Percentiles rank a stretch among this genome's conserved stretches.
Evolutionary conservation across 2,329 filamentous ascomycete species (phyloP).

Genomic region (Microdochium bolleyi): DNA sequence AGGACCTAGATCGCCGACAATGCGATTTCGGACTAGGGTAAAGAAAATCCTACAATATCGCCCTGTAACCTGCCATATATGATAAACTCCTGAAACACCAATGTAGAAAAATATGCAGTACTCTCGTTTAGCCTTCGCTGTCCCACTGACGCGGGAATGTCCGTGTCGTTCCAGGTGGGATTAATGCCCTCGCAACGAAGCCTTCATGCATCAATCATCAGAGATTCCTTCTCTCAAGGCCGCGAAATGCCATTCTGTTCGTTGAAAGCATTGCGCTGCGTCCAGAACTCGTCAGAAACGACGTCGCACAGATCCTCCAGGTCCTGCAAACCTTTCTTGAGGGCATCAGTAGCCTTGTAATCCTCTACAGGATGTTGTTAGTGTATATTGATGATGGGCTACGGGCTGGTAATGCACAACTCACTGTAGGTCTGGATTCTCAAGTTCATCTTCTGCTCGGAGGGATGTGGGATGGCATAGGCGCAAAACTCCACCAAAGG

Average conservation of each 20-base stretch:
- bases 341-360: conserved; percentile 72
- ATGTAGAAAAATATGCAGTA: neutral
- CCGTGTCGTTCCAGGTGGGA: too few relatives aligned
- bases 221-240: neutral
- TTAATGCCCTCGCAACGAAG: neutral
- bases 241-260: conserved; percentile 6
- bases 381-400: neutral
- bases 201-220: neutral
- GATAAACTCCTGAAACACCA: neutral
- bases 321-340: conserved; percentile 85
- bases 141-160: too few relatives aligned
- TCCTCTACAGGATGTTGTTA: conserved; percentile 46
- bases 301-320: conserved; percentile 89
- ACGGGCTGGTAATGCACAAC: conserved; percentile 16
- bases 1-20: neutral
- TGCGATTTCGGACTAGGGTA: neutral
- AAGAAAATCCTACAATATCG: neutral
- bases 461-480: conserved; percentile 95
- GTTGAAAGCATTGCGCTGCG: conserved; percentile 55
- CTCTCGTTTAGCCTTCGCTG: too few relatives aligned
- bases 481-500: conserved; percentile 97
- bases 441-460: conserved; percentile 93
- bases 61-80: neutral
- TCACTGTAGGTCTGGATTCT: conserved; percentile 94
- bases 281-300: conserved; percentile 81